A percentile compares a stretch with the other conserved stretches of the same genome.
phyloP scores from a whole-genome alignment of 495 filamentous ascomycete species.

The Amniculicola lignicola region DNA sequence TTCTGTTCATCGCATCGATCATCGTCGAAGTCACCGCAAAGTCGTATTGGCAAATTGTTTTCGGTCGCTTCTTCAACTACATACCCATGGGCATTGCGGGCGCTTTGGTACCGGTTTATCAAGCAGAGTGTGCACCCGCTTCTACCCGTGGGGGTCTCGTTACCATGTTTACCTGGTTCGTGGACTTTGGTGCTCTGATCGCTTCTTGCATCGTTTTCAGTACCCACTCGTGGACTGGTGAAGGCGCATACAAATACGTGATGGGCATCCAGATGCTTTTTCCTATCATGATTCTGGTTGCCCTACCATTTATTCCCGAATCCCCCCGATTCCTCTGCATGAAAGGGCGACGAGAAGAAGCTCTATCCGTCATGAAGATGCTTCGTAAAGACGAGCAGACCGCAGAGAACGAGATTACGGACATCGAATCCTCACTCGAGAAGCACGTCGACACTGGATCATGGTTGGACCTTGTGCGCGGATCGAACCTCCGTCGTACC shows the following conservation, averaged over 20 bases:
- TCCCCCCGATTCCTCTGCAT: not conserved
- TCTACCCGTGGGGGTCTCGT: not conserved
- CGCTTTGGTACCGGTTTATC: not conserved
- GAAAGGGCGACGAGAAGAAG: not conserved
- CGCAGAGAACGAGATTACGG: not conserved
- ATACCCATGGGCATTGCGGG: not conserved
- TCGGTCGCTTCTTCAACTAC: not conserved
- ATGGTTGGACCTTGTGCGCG: not conserved
- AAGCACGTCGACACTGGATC: not conserved
- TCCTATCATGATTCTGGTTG: not conserved
- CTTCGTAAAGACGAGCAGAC: not conserved
- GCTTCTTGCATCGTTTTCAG: not conserved
- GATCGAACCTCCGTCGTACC: not conserved
- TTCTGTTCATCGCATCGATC: not conserved
- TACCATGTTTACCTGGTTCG: not conserved
- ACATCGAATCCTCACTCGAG: not conserved
- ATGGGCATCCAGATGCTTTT: not conserved
- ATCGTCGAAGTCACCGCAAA: not conserved
- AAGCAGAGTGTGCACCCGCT: not conserved
- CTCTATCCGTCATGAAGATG: not conserved
- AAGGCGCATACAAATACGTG: not conserved
- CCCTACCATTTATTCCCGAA: not conserved
- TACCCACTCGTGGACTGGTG: not conserved
- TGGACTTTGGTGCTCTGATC: not conserved
- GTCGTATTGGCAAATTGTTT: not conserved